phyloP scores from a whole-genome alignment of 108 stramenopile species.

The Aureococcus anophagefferens region DNA sequence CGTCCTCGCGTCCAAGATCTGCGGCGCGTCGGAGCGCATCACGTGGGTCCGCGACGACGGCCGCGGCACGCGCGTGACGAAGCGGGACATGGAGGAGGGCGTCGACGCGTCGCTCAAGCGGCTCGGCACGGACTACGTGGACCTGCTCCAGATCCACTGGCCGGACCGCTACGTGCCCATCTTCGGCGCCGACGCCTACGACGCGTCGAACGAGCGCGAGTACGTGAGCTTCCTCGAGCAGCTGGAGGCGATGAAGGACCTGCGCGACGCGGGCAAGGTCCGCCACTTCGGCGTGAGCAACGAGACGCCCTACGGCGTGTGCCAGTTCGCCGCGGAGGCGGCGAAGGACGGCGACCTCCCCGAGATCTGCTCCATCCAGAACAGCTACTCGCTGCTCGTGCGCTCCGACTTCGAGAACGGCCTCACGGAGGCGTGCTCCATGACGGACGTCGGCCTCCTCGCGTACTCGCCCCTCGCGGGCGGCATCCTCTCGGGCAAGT shows the following conservation, averaged over 20 bases:
- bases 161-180: slow-evolving; percentile 67
- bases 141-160: slow-evolving; percentile 86
- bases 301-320: slow-evolving; percentile 85
- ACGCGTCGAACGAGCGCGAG: slow-evolving; percentile 30
- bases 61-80: slow-evolving; percentile 37
- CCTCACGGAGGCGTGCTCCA: slow-evolving; percentile 70
- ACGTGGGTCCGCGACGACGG: slow-evolving; percentile 69
- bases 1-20: slow-evolving; percentile 76
- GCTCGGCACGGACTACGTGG: slow-evolving; percentile 78
- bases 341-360: slow-evolving; percentile 51
- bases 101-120: slow-evolving; percentile 69
- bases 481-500: slow-evolving; percentile 58
- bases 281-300: slow-evolving; percentile 74
- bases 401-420: slow-evolving; percentile 76
- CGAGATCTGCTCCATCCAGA: slow-evolving; percentile 70
- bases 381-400: slow-evolving; percentile 69
- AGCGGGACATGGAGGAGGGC: slow-evolving; percentile 62
- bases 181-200: slow-evolving; percentile 69
- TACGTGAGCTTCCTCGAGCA: slow-evolving; percentile 70
- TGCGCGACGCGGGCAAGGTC: slow-evolving; percentile 66
- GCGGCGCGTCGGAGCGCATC: slow-evolving; percentile 44
- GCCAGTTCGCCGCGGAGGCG: slow-evolving; percentile 56
- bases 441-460: slow-evolving; percentile 70
- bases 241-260: slow-evolving; percentile 55
- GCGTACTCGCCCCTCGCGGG: slow-evolving; percentile 81